Base-by-base conservation (phyloP, 2,329 filamentous ascomycete genomes). In the Talaromyces sp. region DNA sequence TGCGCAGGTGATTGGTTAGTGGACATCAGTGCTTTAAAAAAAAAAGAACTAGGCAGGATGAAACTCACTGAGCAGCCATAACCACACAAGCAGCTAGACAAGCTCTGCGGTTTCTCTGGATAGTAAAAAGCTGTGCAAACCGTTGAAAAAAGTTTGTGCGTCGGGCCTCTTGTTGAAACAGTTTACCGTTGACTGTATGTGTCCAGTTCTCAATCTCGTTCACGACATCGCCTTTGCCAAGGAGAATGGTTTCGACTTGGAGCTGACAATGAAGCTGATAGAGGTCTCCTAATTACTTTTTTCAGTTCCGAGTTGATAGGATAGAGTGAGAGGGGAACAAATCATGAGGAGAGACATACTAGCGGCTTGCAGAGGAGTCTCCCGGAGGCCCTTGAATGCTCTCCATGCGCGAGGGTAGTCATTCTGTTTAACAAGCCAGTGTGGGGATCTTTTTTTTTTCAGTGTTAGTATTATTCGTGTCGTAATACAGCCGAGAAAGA, bases 261-360 rank as follows among this genome's bases (percentile, higher is more conserved):
- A 68, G 47, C 47, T 66, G 63, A 30, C 56, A 61, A 42, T 68
- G 65, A 36, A 68, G 65, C 40, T 65, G 64, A 56, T 65, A 67
- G 8, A 68, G 57, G 57, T 68, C 66, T 56, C 66, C 63, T 64
- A 27, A 18, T 18, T 31, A 12, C 36, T 51, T 52, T 5, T 23
- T 5, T 33, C 28, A 23, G 10, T 33, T 31, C 34, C 14, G 28
- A 12, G 23, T 23, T 8, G 44, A 28, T 1, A 36, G 7, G 14
- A 9, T n/a, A 31, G 14, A 30, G 50, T 28, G 14, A 53, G 12
- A 40, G 33, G 5, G 33, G 5, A 34, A 9, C 31, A 34, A 34
- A 34, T 4, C 5, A 36, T 27, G 10, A 16, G 28, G 12, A 33
- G 23, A 27, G 28, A 61, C 62, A n/a, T 27, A 64, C 63, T 61